phyloP scores from a whole-genome alignment of 2,329 filamentous ascomycete genomes.

The Fusarium nematophilum region DNA sequence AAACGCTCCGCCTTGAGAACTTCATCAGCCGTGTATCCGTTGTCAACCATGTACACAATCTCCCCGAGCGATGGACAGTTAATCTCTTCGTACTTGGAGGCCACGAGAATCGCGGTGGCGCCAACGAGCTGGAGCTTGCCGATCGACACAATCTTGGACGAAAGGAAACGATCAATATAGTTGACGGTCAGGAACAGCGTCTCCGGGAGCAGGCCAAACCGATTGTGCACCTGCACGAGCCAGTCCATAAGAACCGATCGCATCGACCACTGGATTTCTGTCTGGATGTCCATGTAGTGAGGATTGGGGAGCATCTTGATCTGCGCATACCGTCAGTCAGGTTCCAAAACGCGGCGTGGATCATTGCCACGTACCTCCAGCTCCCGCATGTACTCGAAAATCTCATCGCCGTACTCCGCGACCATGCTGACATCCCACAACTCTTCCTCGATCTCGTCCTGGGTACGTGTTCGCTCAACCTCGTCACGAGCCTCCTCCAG shows the following conservation, averaged over 20 bases:
- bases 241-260: conserved; percentile 97
- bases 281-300: conserved; percentile 96
- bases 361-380: conserved; percentile 75
- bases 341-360: not conserved
- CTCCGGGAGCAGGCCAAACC: conserved; percentile 91
- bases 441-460: conserved; percentile 88
- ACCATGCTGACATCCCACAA: conserved; percentile 97
- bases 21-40: conserved; percentile 88
- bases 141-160: conserved; percentile 92
- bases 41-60: conserved; percentile 98
- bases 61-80: conserved; percentile 95
- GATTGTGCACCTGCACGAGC: conserved; percentile 94
- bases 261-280: conserved; percentile 99
- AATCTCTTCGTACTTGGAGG: conserved; percentile 98
- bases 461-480: conserved; percentile 75
- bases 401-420: conserved; percentile 94
- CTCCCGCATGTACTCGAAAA: conserved; percentile 90
- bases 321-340: conserved; percentile 56
- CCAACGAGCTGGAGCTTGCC: conserved; percentile 96
- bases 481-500: conserved; percentile 72
- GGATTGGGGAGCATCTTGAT: conserved; percentile 85
- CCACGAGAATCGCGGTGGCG: conserved; percentile 94
- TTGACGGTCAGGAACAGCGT: conserved; percentile 96
- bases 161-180: conserved; percentile 96
- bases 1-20: conserved; percentile 97